These are phyloP conservation scores for Lactarius deliciosus DNA, from an alignment of 768 basidiomycete genomes.

Conservation along the genomic window DNA sequence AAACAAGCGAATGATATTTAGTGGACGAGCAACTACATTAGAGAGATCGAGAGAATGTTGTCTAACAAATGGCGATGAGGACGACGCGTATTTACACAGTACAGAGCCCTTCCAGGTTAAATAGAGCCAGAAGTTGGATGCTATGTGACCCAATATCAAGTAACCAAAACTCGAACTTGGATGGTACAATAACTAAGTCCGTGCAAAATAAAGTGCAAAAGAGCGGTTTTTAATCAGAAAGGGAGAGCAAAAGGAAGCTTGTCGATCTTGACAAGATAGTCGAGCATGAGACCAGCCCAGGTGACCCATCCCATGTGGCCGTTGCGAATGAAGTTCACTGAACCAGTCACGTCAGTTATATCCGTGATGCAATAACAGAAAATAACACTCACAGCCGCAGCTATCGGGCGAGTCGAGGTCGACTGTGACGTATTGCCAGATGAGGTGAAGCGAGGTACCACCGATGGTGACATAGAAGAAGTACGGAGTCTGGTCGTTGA, in stretches of 20 bases:
- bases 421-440: conserved; percentile 32
- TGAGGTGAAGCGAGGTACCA: conserved; percentile 30
- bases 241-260: conserved; percentile 21
- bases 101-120: background rate
- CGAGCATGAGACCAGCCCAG: conserved; percentile 31
- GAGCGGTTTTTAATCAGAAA: conserved; percentile 11
- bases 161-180: background rate
- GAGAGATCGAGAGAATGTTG: background rate
- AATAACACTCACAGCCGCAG: conserved; percentile 27
- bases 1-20: background rate
- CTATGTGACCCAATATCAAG: background rate
- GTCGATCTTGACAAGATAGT: conserved; percentile 29
- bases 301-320: conserved; percentile 30
- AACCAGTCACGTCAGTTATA: background rate
- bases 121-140: background rate
- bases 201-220: background rate
- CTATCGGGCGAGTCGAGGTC: conserved; percentile 30
- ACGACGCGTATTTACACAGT: conserved; percentile 10
- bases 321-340: conserved; percentile 29
- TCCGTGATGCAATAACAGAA: too few species aligned
- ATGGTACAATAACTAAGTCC: conserved; percentile 5
- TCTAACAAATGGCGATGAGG: conserved; percentile 12
- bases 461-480: conserved; percentile 30
- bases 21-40: background rate
- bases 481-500: conserved; percentile 35